Base-by-base conservation (phyloP, 768 basidiomycete genomes). In the Stropharia rugosoannulata region DNA sequence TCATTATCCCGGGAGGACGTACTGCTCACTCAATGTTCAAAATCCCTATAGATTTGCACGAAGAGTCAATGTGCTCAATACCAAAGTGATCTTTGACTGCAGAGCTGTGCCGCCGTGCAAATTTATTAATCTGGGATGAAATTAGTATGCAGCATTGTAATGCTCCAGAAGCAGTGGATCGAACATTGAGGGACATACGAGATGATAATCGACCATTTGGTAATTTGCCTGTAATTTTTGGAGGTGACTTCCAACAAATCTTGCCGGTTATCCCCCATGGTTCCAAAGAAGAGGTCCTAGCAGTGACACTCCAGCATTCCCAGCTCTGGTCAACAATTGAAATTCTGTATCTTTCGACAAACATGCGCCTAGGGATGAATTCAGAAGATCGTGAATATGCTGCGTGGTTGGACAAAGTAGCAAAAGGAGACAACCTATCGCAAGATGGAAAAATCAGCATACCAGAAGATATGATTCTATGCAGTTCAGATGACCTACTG, bases 1-100 rank as follows among this genome's bases (percentile, higher is more conserved):
- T 80, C 10, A 66, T 83, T 0, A 62, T 81, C 0, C 55, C 48
- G 8, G 73, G 76, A 43, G 81, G 80, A 1, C 62, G 71, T 2
- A 83, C 81, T 19, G 69, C 78, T 0, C 77, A 83, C 57, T 80
- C 77, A 0, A 60, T 59, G 7, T 82, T 82, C 67, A 76, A 78
- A 52, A 78, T 81, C 39, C 80, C 79, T 0, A 68, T 81, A 35
- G 63, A 49, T 36, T 50, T 69, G 6, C 27, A 55, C 2, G 44
- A 47, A 7, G 19, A 2, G 1, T 54, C 52, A 38, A 18, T 56
- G 1, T 80, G 77, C 61, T 56, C 18, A 10, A 71, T 80, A 36
- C 36, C 62, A 4, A 77, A 76, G 49, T 52, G 71, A 19, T 54
- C 55, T 43, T n/a, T n/a, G 1, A 54, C 58, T 0, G 73, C 71